Evolutionary conservation across 805 yeast species (phyloP).

Genomic region (Blastobotrys terrestris): DNA sequence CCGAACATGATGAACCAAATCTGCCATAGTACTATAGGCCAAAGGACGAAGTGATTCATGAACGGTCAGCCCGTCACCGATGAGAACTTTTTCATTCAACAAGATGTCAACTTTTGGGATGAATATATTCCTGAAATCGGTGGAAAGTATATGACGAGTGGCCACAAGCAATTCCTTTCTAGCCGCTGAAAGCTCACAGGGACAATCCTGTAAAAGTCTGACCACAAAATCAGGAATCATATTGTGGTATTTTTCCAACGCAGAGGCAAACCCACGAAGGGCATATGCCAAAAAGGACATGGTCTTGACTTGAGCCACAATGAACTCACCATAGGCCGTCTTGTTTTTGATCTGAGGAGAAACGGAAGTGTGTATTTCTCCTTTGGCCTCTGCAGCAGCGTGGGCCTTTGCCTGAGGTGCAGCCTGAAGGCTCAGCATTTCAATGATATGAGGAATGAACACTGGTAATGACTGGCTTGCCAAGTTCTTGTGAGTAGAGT

Average conservation of each 20-base stretch:
- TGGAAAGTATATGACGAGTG: slow-evolving; percentile 87
- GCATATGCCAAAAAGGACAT: slow-evolving; percentile 93
- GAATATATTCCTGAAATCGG: slow-evolving; percentile 76
- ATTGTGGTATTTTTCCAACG: slow-evolving; percentile 48
- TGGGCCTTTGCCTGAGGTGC: slow-evolving; percentile 65
- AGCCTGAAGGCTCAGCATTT: slow-evolving; percentile 69
- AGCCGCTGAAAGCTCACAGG: slow-evolving; percentile 85
- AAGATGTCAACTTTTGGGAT: slow-evolving; percentile 78
- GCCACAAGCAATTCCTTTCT: slow-evolving; percentile 91
- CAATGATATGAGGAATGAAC: slow-evolving; percentile 77
- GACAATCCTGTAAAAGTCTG: slow-evolving; percentile 87
- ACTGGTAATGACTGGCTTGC: slow-evolving; percentile 64
- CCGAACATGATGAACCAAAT: slow-evolving; percentile 87
- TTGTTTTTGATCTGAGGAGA: slow-evolving; percentile 72
- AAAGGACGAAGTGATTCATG: slow-evolving; percentile 85
- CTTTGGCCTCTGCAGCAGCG: slow-evolving; percentile 47
- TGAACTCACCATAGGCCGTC: slow-evolving; percentile 77
- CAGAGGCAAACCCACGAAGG: slow-evolving; percentile 73
- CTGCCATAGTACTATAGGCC: slow-evolving; percentile 94
- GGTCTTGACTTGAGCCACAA: slow-evolving; percentile 90
- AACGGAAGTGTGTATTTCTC: slow-evolving; percentile 60
- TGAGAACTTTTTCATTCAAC: slow-evolving; percentile 78
- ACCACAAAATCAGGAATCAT: slow-evolving; percentile 83
- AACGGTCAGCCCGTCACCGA: slow-evolving; percentile 90
- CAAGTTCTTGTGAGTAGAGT: slow-evolving; percentile 76